Percentiles rank a stretch among this genome's conserved stretches.
phyloP scores from a whole-genome alignment of 495 filamentous ascomycete species.

The Hyaloscypha variabilis region DNA sequence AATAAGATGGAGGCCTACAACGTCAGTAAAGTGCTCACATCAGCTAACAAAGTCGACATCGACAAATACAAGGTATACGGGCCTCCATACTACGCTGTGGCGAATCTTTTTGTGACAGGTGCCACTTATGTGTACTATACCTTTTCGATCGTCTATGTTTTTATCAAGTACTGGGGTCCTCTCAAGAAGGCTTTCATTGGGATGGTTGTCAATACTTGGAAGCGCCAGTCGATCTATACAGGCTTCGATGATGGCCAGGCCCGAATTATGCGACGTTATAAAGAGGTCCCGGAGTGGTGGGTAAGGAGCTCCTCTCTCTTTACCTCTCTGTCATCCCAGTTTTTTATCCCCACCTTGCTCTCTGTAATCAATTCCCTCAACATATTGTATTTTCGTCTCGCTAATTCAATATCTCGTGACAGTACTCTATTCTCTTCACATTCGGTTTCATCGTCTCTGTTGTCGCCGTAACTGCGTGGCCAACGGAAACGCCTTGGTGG shows the following conservation, averaged over 20 bases:
- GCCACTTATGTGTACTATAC: background rate
- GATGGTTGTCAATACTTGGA: background rate
- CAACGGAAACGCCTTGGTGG: constrained; percentile 5
- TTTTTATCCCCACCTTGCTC: too few species aligned
- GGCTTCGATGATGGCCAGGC: background rate
- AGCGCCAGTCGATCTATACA: background rate
- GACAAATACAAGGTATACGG: constrained; percentile 2
- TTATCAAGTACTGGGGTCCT: background rate
- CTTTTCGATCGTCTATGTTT: background rate
- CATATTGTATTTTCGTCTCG: too few species aligned
- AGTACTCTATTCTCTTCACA: background rate
- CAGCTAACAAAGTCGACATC: background rate
- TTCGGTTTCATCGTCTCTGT: constrained; percentile 11
- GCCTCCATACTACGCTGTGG: background rate
- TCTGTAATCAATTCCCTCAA: too few species aligned
- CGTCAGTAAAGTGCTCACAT: background rate
- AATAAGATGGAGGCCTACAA: constrained; percentile 4
- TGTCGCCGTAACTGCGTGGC: constrained; percentile 1
- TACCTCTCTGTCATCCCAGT: background rate
- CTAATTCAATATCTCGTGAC: background rate
- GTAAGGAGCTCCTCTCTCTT: background rate
- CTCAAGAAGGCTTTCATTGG: background rate
- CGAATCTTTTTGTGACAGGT: constrained; percentile 3
- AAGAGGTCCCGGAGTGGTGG: constrained; percentile 15
- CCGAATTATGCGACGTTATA: background rate